phyloP scores from a whole-genome alignment of 768 basidiomycete genomes.

The Xerocomus brunneocitrinus region DNA sequence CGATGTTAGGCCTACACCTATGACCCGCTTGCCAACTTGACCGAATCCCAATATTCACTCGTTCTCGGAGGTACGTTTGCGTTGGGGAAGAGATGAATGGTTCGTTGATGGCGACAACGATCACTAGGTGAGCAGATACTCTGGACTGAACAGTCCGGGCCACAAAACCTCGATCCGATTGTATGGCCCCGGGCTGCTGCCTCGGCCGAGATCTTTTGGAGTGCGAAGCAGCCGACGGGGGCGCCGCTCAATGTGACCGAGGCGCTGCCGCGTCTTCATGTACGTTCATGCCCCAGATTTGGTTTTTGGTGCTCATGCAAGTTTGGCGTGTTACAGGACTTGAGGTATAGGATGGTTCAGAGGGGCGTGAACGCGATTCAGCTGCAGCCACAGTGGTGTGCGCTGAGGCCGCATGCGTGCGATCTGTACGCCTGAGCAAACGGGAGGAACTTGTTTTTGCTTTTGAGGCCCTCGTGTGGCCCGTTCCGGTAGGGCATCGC shows the following conservation, averaged over 20 bases:
- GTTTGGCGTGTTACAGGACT: slow-evolving; percentile 26
- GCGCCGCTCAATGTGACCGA: slow-evolving; percentile 30
- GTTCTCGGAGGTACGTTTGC: slow-evolving; percentile 34
- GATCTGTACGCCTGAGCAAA: slow-evolving; percentile 28
- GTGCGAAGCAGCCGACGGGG: slow-evolving; percentile 36
- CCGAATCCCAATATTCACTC: slow-evolving; percentile 30
- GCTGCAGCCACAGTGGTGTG: slow-evolving; percentile 58
- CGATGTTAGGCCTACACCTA: slow-evolving; percentile 29
- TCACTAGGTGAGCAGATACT: slow-evolving; percentile 36
- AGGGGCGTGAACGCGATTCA: slow-evolving; percentile 44
- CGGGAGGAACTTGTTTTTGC: not conserved
- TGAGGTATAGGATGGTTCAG: slow-evolving; percentile 45
- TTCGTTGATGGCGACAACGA: not conserved
- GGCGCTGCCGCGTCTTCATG: slow-evolving; percentile 48
- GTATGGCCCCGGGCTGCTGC: slow-evolving; percentile 47
- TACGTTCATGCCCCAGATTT: slow-evolving; percentile 1
- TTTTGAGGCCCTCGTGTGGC: not conserved
- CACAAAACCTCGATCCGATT: slow-evolving; percentile 40
- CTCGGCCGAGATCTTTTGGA: slow-evolving; percentile 54
- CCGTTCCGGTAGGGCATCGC: no score
- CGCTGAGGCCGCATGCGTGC: slow-evolving; percentile 43
- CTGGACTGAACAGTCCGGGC: slow-evolving; percentile 45
- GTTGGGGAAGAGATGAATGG: not conserved
- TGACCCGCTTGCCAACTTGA: slow-evolving; percentile 45
- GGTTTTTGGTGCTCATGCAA: not conserved